Percentiles rank a stretch among this genome's conserved stretches.
These are phyloP conservation scores for Xylariales sp. DNA, from an alignment of 2,329 filamentous ascomycete species.

Conservation along the genomic window DNA sequence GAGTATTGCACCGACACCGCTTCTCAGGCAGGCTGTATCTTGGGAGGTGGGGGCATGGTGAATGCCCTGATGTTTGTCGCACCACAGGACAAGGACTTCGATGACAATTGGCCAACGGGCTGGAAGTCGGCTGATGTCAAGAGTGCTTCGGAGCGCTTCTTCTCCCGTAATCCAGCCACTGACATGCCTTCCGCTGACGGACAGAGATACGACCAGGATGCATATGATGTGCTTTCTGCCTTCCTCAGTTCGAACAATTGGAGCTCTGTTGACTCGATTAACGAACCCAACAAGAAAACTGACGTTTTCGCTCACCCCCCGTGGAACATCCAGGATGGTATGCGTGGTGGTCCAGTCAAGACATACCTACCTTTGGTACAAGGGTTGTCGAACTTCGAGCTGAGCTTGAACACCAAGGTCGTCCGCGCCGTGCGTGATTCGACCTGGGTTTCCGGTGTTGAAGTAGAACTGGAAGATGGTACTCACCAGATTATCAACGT, in stretches of 20 bases:
- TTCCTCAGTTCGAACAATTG: conserved; percentile 15
- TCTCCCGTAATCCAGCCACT: conserved; percentile 22
- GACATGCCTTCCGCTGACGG: conserved; percentile 22
- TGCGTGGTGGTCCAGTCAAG: conserved; percentile 15
- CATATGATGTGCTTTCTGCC: conserved; percentile 13
- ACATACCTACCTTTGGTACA: conserved; percentile 16
- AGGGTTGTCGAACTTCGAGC: conserved; percentile 13
- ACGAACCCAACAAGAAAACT: conserved; percentile 14
- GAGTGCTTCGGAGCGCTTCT: conserved; percentile 22
- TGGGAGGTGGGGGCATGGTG: conserved; percentile 30
- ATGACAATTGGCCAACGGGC: conserved; percentile 25
- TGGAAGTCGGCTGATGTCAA: conserved; percentile 24
- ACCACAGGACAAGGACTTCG: conserved; percentile 27
- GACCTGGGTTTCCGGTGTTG: conserved; percentile 47
- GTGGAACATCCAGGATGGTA: conserved; percentile 36
- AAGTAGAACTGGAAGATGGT: conserved; percentile 43
- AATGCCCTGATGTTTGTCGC: conserved; percentile 29
- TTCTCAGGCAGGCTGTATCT: conserved; percentile 30
- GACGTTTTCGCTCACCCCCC: conserved; percentile 39
- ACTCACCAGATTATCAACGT: conserved; percentile 47
- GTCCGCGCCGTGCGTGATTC: conserved; percentile 25
- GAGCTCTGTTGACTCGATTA: conserved; percentile 11
- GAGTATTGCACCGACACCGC: conserved; percentile 32
- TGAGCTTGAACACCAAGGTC: conserved; percentile 17
- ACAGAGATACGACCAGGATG: conserved; percentile 14